Base-by-base conservation (phyloP, 352 stramenopile genomes). In the Globisporangium radiosum region DNA sequence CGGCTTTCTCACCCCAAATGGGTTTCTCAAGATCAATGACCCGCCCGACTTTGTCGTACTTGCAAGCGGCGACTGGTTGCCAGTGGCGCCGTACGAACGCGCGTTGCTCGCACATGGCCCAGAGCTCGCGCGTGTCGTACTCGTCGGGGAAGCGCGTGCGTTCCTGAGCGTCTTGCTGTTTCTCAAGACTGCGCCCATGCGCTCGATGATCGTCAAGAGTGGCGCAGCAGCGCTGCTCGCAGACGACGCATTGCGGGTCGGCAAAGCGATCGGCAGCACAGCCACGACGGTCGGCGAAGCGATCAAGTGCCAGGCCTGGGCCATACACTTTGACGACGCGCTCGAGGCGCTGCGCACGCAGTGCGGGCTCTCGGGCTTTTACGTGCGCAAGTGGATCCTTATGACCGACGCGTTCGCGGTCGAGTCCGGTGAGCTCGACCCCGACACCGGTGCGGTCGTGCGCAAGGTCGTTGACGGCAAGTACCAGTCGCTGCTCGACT, bases 131-230 rank as follows among this genome's bases (percentile, higher is more conserved):
- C 80, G 79, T 7, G 82, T 74, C 2, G 77, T 92, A 59, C 60
- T 94, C 9, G 63, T 94, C 3, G 85, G 85, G 6, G 78, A 91
- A 56, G 80, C 73, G 15, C 78, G 80, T 0, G 70, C 75, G 14
- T 94, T 89, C 62, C 55, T 92, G 13, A 90, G 78, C 52, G 82
- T 84, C 7, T 57, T 94, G 55, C 75, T 94, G 7, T 92, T 94
- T 48, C 71, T 94, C 38, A 91, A 91, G 61, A 90, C 79, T 1
- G 19, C 65, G 56, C 38, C 43, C 14, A 0, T 52, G 53, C 37
- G 48, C 57, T 66, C 59, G 19, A 66, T 72, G 13, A 37, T 39
- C 4, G 5, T 38, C 64, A 52, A 73, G 66, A 8, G 49, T 0
- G 47, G 60, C 25, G 57, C 65, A 13, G 57, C 65, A 13, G 47